phyloP scores from a whole-genome alignment of 208 protist species.

The Crithidia mellificae region DNA sequence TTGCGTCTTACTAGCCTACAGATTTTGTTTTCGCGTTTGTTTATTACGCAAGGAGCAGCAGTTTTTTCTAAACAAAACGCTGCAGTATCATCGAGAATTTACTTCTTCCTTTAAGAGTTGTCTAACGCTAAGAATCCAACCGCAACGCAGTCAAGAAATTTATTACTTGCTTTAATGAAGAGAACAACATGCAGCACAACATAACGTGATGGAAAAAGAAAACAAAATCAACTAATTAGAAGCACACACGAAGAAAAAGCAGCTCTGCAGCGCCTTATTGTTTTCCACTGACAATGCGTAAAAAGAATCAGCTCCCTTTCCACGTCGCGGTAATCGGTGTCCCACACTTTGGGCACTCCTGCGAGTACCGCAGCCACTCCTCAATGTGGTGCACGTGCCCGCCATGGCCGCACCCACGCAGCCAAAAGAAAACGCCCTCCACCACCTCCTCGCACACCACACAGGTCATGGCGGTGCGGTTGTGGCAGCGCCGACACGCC shows the following conservation, averaged over 20 bases:
- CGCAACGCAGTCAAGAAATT: no score
- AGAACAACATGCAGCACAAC: no score
- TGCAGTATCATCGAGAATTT: no score
- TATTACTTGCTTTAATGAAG: no score
- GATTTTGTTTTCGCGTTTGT: no score
- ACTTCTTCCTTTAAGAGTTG: no score
- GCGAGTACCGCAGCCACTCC: constrained; percentile 68
- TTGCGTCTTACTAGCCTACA: no score
- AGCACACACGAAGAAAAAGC: constrained; percentile 2
- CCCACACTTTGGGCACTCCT: constrained; percentile 77
- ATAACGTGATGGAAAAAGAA: no score
- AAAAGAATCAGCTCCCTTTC: constrained; percentile 20
- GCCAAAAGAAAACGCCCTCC: constrained; percentile 82
- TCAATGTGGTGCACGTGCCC: constrained; percentile 83
- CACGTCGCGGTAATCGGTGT: constrained; percentile 49
- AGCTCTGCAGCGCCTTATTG: neutral
- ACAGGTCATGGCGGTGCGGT: constrained; percentile 58
- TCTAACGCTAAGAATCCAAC: no score
- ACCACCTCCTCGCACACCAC: constrained; percentile 85
- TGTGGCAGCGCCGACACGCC: constrained; percentile 49
- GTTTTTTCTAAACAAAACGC: no score
- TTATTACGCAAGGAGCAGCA: no score
- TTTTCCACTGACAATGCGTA: neutral
- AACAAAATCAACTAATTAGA: no score
- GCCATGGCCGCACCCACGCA: constrained; percentile 82